phyloP scores from a whole-genome alignment of 2,329 filamentous ascomycete species.

The Paecilomyces dactylethromorphus region DNA sequence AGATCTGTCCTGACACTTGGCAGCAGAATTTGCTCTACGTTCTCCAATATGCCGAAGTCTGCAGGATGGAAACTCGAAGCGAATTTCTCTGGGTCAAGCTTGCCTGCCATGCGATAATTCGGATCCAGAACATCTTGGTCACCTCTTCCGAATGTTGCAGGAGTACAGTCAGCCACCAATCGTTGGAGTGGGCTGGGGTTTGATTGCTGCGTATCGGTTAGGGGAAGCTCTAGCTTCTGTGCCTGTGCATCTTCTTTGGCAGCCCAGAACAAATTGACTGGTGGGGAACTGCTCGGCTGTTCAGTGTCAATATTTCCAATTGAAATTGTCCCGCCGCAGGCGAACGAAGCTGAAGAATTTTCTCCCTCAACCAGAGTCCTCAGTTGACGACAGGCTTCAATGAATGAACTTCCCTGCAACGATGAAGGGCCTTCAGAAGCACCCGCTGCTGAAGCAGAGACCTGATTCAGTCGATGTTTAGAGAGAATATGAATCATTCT shows the following conservation, averaged over 20 bases:
- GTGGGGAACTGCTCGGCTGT: constrained; percentile 2
- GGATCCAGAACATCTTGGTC: constrained; percentile 46
- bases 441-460: neutral
- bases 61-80: constrained; percentile 47
- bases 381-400: constrained; percentile 2
- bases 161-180: constrained; percentile 29
- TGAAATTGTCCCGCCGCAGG: constrained; percentile 10
- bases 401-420: neutral
- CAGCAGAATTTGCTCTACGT: constrained; percentile 42
- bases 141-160: constrained; percentile 45
- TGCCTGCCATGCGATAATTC: constrained; percentile 46
- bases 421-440: neutral
- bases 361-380: constrained; percentile 4
- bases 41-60: constrained; percentile 46
- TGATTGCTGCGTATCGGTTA: neutral
- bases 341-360: constrained; percentile 4
- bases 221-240: constrained; percentile 4
- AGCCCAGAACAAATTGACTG: constrained; percentile 10
- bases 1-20: constrained; percentile 15
- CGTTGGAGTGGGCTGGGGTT: constrained; percentile 3
- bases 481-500: neutral
- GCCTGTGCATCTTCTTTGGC: neutral
- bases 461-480: neutral
- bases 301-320: constrained; percentile 1
- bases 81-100: constrained; percentile 45